These are phyloP conservation scores for Colletotrichum noveboracense DNA, from an alignment of 2,329 filamentous ascomycete genomes.

Conservation along the genomic window DNA sequence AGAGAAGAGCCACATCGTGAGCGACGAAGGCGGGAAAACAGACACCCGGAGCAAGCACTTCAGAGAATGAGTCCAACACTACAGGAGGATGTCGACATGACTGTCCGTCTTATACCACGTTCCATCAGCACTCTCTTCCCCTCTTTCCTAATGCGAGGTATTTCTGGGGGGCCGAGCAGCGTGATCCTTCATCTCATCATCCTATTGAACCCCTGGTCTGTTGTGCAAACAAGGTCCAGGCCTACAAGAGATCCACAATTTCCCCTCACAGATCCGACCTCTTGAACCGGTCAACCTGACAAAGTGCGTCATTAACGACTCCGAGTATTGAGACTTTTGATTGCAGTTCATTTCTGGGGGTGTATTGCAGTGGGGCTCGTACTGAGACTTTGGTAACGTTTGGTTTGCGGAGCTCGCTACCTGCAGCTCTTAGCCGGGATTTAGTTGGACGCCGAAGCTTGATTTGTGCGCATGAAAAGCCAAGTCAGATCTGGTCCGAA, in stretches of 20 bases:
- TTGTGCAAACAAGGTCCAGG: neutral
- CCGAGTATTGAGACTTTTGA: neutral
- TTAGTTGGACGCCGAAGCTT: neutral
- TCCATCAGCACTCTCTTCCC: neutral
- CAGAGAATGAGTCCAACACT: neutral
- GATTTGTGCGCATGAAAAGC: neutral
- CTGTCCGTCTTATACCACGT: neutral
- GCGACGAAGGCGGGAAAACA: neutral
- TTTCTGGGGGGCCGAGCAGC: neutral
- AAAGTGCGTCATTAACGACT: neutral
- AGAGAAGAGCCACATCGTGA: neutral
- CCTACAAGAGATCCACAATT: neutral
- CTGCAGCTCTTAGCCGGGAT: neutral
- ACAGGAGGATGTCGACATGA: neutral
- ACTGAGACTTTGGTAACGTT: neutral
- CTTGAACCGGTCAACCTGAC: neutral
- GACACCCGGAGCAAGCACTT: neutral
- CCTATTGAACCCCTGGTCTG: neutral
- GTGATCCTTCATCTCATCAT: neutral
- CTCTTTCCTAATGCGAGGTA: neutral
- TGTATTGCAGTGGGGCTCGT: neutral
- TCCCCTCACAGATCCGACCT: slow-evolving; percentile 4
- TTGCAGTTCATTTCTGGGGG: neutral
- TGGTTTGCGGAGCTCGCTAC: neutral
- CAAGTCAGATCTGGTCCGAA: neutral